phyloP scores from a whole-genome alignment of 768 basidiomycete species.

The Lactarius sanguifluus region DNA sequence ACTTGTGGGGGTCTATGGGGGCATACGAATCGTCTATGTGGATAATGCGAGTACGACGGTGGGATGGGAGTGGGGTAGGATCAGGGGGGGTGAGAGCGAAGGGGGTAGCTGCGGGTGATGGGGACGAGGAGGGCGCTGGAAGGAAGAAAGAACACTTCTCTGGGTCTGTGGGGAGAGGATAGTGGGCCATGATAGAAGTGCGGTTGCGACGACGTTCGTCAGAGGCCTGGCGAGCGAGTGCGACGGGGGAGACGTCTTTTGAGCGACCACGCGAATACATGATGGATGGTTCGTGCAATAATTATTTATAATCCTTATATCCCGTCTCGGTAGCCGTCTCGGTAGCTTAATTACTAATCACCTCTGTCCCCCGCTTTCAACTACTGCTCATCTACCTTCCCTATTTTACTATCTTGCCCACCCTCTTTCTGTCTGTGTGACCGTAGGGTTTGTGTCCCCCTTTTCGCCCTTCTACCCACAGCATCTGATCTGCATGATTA shows the following conservation, averaged over 20 bases:
- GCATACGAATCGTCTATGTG: conserved; percentile 13
- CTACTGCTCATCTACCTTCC: too few species aligned
- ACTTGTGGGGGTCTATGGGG: conserved; percentile 23
- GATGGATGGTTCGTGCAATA: neutral
- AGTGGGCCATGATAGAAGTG: conserved; percentile 15
- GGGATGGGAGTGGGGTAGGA: conserved; percentile 17
- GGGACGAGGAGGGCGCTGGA: conserved; percentile 14
- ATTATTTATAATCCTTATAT: neutral
- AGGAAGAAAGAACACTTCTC: conserved; percentile 22
- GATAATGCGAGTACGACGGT: conserved; percentile 9
- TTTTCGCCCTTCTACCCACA: neutral
- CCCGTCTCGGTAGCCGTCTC: neutral
- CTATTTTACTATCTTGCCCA: too few species aligned
- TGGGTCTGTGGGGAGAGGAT: conserved; percentile 22
- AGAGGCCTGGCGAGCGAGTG: conserved; percentile 30
- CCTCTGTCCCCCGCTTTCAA: neutral
- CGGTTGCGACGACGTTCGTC: conserved; percentile 26
- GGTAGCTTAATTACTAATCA: neutral
- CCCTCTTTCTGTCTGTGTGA: neutral
- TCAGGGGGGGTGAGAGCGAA: conserved; percentile 25
- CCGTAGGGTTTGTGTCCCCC: neutral
- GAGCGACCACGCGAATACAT: conserved; percentile 30
- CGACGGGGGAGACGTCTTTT: conserved; percentile 26
- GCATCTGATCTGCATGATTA: neutral
- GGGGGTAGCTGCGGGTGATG: conserved; percentile 18